Percentiles rank a stretch among this genome's conserved stretches.
Conservation (phyloP, 257 asterid species). For the Solanum etuberosum region DNA sequence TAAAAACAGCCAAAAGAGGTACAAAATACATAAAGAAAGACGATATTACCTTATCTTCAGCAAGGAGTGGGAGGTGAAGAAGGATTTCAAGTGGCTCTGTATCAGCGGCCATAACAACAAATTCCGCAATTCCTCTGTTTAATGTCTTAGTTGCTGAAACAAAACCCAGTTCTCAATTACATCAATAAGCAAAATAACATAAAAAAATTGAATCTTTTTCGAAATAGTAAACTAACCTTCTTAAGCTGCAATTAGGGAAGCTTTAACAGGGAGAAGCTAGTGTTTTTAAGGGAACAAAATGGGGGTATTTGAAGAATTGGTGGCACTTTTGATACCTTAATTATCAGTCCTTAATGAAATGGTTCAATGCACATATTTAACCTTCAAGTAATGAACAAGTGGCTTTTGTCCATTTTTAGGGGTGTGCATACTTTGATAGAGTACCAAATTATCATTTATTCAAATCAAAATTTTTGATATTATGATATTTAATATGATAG, state of each 20-base stretch:
- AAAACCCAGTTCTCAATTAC: background rate
- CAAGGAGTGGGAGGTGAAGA: conserved; percentile 94
- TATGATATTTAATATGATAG: background rate
- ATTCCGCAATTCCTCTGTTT: conserved; percentile 89
- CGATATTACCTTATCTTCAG: too few species aligned
- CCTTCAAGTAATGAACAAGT: background rate
- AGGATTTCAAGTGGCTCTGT: conserved; percentile 91
- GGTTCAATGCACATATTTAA: background rate
- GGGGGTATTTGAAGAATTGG: background rate
- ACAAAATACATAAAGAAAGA: too few species aligned
- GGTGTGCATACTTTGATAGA: too few species aligned
- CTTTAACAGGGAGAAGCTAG: background rate
- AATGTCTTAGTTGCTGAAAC: conserved; percentile 76
- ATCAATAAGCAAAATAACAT: background rate
- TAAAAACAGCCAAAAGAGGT: conserved; percentile 50
- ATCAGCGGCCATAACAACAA: conserved; percentile 89
- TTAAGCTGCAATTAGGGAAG: conserved; percentile 22
- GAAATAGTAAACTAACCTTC: conserved; percentile 50
- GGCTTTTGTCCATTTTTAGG: background rate
- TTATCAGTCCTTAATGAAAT: background rate
- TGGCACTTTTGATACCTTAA: background rate
- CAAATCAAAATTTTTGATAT: too few species aligned
- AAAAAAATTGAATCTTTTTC: background rate
- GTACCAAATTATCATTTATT: too few species aligned
- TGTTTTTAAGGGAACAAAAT: background rate